These are phyloP conservation scores for Amphichorda felina DNA, from an alignment of 2,329 filamentous ascomycete species.

Conservation along the genomic window DNA sequence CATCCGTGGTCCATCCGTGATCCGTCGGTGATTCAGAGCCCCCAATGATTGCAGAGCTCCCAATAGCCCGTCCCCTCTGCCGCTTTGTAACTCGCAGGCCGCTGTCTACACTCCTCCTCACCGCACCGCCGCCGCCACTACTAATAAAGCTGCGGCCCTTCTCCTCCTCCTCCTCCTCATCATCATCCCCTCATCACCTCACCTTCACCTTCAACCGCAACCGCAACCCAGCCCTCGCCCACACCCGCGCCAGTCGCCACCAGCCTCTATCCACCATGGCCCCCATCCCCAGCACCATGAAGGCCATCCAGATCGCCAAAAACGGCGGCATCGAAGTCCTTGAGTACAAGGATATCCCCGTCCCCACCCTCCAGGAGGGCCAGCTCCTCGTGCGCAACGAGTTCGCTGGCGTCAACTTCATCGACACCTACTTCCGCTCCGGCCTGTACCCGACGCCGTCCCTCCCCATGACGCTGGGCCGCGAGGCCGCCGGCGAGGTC, in stretches of 20 bases:
- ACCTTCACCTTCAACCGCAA: neutral
- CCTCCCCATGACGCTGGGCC: slow-evolving; percentile 66
- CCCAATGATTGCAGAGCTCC: too few relatives aligned
- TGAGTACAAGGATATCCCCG: slow-evolving; percentile 55
- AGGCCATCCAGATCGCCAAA: slow-evolving; percentile 53
- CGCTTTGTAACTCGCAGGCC: too few relatives aligned
- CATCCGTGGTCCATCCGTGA: too few relatives aligned
- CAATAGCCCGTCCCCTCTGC: too few relatives aligned
- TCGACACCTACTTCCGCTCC: slow-evolving; percentile 82
- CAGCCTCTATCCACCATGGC: slow-evolving; percentile 44
- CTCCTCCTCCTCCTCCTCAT: too few relatives aligned
- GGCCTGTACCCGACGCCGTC: slow-evolving; percentile 61
- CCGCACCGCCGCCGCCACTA: too few relatives aligned
- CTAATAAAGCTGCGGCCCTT: too few relatives aligned
- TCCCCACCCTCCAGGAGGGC: slow-evolving; percentile 56
- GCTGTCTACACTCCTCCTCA: too few relatives aligned
- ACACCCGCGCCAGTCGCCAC: neutral
- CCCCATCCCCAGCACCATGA: slow-evolving; percentile 60
- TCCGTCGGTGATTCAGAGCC: too few relatives aligned
- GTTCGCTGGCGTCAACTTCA: slow-evolving; percentile 74
- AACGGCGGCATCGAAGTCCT: slow-evolving; percentile 59
- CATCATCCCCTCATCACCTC: too few relatives aligned
- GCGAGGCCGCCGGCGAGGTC: slow-evolving; percentile 65
- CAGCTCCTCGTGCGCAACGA: slow-evolving; percentile 74
- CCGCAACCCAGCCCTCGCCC: neutral